A percentile compares a stretch with the other conserved stretches of the same genome.
phyloP scores from a whole-genome alignment of 257 asterid species.

The Agastache rugosa region DNA sequence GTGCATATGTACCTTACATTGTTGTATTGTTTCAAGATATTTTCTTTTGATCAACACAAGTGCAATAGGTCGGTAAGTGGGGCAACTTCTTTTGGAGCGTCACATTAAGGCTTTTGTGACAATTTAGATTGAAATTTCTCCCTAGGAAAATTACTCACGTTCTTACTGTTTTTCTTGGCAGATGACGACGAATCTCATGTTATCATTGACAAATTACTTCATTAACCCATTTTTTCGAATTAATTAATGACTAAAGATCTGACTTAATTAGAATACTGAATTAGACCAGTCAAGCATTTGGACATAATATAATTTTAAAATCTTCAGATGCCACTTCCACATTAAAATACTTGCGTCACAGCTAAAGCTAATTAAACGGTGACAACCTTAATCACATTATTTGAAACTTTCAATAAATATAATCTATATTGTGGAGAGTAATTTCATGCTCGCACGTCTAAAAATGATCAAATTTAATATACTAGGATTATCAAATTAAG shows the following conservation, averaged over 20 bases:
- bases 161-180: neutral
- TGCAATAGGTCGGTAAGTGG: neutral
- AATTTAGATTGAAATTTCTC: neutral
- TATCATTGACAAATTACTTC: neutral
- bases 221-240: neutral
- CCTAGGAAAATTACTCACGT: neutral
- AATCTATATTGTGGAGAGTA: too few species aligned
- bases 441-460: slow-evolving; percentile 3
- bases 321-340: too few species aligned
- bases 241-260: neutral
- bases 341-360: neutral
- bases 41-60: neutral
- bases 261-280: neutral
- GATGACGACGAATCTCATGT: neutral
- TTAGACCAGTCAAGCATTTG: too few species aligned
- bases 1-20: neutral
- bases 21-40: neutral
- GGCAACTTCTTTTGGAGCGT: neutral
- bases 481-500: neutral
- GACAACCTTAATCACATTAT: neutral
- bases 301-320: too few species aligned
- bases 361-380: neutral
- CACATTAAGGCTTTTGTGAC: neutral
- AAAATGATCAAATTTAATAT: neutral
- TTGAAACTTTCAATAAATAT: neutral